Evolutionary conservation across 2,329 filamentous ascomycete genomes (phyloP).

Genomic region (Beauveria bassiana): DNA sequence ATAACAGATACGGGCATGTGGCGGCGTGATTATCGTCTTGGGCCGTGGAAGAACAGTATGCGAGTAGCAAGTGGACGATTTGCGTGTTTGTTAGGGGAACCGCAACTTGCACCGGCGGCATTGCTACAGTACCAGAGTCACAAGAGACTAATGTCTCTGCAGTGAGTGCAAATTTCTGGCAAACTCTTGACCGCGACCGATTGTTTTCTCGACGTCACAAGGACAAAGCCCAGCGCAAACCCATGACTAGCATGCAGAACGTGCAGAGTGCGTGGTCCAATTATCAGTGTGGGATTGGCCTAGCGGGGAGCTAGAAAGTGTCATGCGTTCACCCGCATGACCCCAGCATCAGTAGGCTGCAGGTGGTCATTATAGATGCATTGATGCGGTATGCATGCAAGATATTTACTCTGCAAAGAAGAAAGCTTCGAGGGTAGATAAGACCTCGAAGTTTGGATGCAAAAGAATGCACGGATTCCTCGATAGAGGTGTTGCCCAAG

Average conservation of each 20-base stretch:
- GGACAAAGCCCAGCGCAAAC: not conserved
- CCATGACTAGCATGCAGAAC: conserved; percentile 7
- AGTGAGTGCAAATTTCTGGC: not conserved
- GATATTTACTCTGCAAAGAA: not conserved
- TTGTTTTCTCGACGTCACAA: not conserved
- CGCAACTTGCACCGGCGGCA: no score
- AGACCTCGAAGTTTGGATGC: not conserved
- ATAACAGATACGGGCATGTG: no score
- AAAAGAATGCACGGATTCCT: not conserved
- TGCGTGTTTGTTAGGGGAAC: no score
- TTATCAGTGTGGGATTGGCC: conserved; percentile 2
- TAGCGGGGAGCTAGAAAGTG: conserved; percentile 3
- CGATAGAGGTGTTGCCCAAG: no score
- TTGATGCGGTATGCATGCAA: not conserved
- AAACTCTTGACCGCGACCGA: not conserved
- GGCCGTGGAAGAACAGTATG: no score
- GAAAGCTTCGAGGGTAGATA: not conserved
- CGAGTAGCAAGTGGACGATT: no score
- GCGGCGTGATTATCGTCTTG: no score
- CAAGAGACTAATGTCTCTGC: not conserved
- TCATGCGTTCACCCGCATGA: conserved; percentile 10
- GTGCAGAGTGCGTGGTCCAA: conserved; percentile 5
- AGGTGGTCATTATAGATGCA: not conserved
- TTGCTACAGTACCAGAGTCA: no score
- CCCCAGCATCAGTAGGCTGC: conserved; percentile 5